A percentile compares a stretch with the other conserved stretches of the same genome.
Conservation (phyloP, 441 rosid genomes). For the Mallotus repandus region DNA sequence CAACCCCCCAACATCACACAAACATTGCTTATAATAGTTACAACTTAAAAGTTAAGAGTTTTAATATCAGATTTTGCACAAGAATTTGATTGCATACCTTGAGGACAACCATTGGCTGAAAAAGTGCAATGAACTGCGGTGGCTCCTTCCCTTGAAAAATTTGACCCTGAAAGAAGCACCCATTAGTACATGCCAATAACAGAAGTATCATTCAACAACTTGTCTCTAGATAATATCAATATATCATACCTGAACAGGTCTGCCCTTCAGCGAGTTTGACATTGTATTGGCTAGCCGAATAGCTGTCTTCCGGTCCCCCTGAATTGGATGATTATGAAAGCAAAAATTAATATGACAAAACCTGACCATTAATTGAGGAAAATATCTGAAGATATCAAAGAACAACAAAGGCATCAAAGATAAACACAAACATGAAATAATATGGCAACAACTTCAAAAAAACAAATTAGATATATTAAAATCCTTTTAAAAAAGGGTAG, state of each 20-base stretch:
- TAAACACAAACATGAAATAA: not conserved
- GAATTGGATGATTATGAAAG: conserved; percentile 26
- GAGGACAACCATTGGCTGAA: conserved; percentile 91
- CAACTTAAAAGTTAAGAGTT: not conserved
- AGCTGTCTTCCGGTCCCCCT: conserved; percentile 91
- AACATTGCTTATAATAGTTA: conserved; percentile 4
- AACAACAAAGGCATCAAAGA: not conserved
- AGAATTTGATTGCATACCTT: conserved; percentile 57
- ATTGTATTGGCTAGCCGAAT: conserved; percentile 69
- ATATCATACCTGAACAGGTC: conserved; percentile 80
- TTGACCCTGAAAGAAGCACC: conserved; percentile 59
- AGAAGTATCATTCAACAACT: conserved; percentile 16
- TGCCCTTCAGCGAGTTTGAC: conserved; percentile 85
- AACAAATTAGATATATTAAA: not conserved
- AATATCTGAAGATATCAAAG: not conserved
- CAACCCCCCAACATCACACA: conserved; percentile 18
- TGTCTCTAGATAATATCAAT: conserved; percentile 16
- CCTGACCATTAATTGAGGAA: not conserved
- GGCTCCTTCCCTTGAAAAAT: conserved; percentile 96
- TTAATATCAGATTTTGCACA: conserved; percentile 8
- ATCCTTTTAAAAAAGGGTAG: not conserved
- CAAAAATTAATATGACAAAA: conserved; percentile 5
- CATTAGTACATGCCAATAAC: conserved; percentile 31
- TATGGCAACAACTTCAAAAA: not conserved
- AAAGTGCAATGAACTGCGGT: conserved; percentile 88